phyloP scores from a whole-genome alignment of 192 early-diverging fungal species.

The Lunasporangiospora selenospora region DNA sequence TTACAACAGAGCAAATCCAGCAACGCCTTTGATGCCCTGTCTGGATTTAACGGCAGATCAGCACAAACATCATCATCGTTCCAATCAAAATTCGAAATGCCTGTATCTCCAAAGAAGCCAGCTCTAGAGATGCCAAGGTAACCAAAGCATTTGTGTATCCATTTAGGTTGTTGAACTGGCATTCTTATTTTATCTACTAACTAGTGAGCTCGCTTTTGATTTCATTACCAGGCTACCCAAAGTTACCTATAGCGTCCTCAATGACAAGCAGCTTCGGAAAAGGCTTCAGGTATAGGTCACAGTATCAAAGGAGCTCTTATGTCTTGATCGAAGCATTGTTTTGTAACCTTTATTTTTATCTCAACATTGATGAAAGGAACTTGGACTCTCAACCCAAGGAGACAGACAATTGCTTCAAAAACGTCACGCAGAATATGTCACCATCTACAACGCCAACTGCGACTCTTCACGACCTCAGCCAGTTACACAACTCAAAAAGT shows the following conservation, averaged over 20 bases:
- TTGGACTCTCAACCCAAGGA: constrained; percentile 50
- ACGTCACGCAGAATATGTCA: constrained; percentile 54
- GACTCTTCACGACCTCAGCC: constrained; percentile 48
- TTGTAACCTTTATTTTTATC: background rate
- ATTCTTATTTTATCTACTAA: background rate
- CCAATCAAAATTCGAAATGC: too few relatives aligned
- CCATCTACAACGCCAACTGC: constrained; percentile 52
- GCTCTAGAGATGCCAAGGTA: too few relatives aligned
- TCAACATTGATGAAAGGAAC: constrained; percentile 21
- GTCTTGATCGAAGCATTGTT: background rate
- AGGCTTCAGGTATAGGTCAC: constrained; percentile 36
- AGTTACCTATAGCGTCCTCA: constrained; percentile 50
- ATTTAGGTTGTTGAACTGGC: background rate
- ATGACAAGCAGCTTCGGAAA: constrained; percentile 46
- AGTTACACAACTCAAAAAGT: constrained; percentile 20
- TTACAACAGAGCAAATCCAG: too few relatives aligned
- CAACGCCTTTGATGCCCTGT: too few relatives aligned
- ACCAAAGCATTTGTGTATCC: too few relatives aligned
- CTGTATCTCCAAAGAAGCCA: too few relatives aligned
- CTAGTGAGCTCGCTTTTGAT: background rate
- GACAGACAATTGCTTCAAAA: constrained; percentile 44
- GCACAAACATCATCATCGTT: too few relatives aligned
- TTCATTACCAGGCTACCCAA: constrained; percentile 45
- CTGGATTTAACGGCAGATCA: too few relatives aligned
- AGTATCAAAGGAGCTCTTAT: background rate